A percentile compares a stretch with the other conserved stretches of the same genome.
These are phyloP conservation scores for Apiotrichum mycotoxinovorans DNA, from an alignment of 1,284 basidiomycete genomes.

Conservation along the genomic window DNA sequence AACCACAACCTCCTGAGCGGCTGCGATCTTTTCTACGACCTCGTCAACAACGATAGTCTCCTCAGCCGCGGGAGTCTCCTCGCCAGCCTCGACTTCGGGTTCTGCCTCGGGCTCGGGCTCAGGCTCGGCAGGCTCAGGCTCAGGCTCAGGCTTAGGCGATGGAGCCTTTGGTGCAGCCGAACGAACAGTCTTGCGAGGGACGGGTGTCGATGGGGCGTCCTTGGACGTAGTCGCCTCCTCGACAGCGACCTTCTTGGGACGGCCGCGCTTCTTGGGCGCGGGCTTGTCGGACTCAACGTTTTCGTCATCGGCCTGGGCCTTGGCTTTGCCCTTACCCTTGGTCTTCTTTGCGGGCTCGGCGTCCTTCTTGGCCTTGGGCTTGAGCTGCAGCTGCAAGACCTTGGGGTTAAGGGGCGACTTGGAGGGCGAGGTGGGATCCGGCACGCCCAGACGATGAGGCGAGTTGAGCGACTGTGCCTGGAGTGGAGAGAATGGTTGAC, in stretches of 20 bases:
- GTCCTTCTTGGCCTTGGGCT: slow-evolving; percentile 1
- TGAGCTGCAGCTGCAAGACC: slow-evolving; percentile 7
- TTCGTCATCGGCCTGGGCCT: slow-evolving; percentile 3
- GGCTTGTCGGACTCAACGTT: background rate
- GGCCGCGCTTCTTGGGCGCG: slow-evolving; percentile 12
- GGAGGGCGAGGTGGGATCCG: slow-evolving; percentile 5
- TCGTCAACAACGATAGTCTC: slow-evolving; percentile 6
- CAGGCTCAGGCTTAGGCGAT: slow-evolving; percentile 2
- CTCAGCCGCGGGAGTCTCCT: background rate
- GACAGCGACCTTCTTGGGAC: slow-evolving; percentile 16
- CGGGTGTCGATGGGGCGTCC: background rate
- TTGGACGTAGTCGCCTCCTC: background rate
- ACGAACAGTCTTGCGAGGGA: background rate
- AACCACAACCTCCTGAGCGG: too few relatives aligned
- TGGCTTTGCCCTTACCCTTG: slow-evolving; percentile 13
- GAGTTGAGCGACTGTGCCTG: slow-evolving; percentile 32
- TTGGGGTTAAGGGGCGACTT: slow-evolving; percentile 11
- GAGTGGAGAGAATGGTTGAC: slow-evolving; percentile 37
- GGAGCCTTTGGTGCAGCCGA: slow-evolving; percentile 5
- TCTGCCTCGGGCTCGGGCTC: background rate
- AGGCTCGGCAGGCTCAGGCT: background rate
- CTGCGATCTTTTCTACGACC: too few relatives aligned
- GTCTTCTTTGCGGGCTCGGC: slow-evolving; percentile 19
- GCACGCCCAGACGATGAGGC: background rate
- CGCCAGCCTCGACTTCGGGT: background rate